Evolutionary conservation across 768 basidiomycete genomes (phyloP).

Genomic region (Hygrocybe coccinea): DNA sequence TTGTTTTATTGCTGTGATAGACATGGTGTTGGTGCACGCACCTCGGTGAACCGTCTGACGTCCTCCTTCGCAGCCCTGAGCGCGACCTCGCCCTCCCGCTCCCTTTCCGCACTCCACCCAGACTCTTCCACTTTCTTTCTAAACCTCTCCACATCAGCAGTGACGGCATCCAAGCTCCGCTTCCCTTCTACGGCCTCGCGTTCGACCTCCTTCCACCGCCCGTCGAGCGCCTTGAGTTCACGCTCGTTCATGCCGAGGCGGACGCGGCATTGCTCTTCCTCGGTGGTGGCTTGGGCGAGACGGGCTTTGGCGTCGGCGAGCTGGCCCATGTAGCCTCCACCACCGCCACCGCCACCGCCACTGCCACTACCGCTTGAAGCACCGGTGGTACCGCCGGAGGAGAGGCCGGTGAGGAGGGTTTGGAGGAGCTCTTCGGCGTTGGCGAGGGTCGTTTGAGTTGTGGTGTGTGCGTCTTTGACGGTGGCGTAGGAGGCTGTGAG

Average conservation of each 20-base stretch:
- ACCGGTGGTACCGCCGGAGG: slow-evolving; percentile 61
- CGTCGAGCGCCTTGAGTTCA: slow-evolving; percentile 74
- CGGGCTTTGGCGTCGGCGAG: slow-evolving; percentile 78
- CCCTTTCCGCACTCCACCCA: slow-evolving; percentile 76
- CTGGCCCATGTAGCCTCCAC: slow-evolving; percentile 96
- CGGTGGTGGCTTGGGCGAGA: slow-evolving; percentile 70
- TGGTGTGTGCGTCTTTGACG: slow-evolving; percentile 66
- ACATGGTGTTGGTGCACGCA: slow-evolving; percentile 28
- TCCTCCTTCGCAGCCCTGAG: slow-evolving; percentile 49
- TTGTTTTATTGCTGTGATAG: no score
- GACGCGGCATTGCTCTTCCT: slow-evolving; percentile 76
- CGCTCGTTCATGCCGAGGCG: slow-evolving; percentile 73
- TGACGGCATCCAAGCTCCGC: slow-evolving; percentile 60
- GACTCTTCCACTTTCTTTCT: slow-evolving; percentile 49
- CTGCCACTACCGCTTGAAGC: slow-evolving; percentile 50
- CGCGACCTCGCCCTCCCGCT: slow-evolving; percentile 50
- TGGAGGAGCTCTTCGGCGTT: slow-evolving; percentile 91
- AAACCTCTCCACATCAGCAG: slow-evolving; percentile 52
- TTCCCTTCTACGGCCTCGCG: slow-evolving; percentile 76
- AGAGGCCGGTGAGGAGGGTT: slow-evolving; percentile 87
- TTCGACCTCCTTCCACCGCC: slow-evolving; percentile 76
- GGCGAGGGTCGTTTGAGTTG: slow-evolving; percentile 53
- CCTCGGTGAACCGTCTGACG: slow-evolving; percentile 60
- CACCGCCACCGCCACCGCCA: slow-evolving; percentile 57
- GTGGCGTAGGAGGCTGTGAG: slow-evolving; percentile 51